phyloP scores from a whole-genome alignment of 1,139 yeast genomes.

The Geotrichum siamense region DNA sequence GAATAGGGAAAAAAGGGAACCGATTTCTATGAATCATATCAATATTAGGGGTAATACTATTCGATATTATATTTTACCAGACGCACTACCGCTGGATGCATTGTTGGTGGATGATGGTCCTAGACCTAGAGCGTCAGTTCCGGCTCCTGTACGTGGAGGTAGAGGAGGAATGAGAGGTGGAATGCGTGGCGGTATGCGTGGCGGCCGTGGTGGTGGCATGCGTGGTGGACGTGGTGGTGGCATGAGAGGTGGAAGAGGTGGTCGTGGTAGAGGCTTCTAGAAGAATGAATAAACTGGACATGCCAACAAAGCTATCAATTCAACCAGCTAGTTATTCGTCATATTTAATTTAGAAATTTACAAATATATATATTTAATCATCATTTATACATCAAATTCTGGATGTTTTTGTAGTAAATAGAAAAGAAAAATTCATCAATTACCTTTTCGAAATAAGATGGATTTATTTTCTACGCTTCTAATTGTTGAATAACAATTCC shows the following conservation, averaged over 20 bases:
- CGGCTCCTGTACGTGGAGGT: conserved; percentile 6
- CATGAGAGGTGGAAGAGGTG: conserved; percentile 1
- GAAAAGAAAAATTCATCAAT: too few relatives aligned
- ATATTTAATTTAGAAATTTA: too few relatives aligned
- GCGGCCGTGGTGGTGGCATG: conserved; percentile 19
- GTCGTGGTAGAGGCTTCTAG: conserved; percentile 1
- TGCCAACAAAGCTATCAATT: too few relatives aligned
- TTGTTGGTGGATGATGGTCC: conserved; percentile 57
- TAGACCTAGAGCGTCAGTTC: conserved; percentile 34
- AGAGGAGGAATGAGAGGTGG: conserved; percentile 32
- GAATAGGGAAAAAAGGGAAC: conserved; percentile 47
- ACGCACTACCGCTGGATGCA: conserved; percentile 74
- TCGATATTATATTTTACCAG: conserved; percentile 80
- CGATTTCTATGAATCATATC: conserved; percentile 67
- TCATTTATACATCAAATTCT: too few relatives aligned
- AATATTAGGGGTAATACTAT: conserved; percentile 88
- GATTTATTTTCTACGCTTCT: too few relatives aligned
- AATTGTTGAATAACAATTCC: too few relatives aligned
- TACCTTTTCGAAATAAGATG: too few relatives aligned
- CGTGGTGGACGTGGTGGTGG: conserved; percentile 22
- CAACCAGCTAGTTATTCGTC: too few relatives aligned
- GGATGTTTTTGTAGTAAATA: too few relatives aligned
- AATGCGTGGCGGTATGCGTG: conserved; percentile 28
- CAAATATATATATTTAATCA: too few relatives aligned
- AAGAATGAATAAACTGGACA: too few relatives aligned